phyloP scores from a whole-genome alignment of 208 protist genomes.

The Leishmania amazonensis region DNA sequence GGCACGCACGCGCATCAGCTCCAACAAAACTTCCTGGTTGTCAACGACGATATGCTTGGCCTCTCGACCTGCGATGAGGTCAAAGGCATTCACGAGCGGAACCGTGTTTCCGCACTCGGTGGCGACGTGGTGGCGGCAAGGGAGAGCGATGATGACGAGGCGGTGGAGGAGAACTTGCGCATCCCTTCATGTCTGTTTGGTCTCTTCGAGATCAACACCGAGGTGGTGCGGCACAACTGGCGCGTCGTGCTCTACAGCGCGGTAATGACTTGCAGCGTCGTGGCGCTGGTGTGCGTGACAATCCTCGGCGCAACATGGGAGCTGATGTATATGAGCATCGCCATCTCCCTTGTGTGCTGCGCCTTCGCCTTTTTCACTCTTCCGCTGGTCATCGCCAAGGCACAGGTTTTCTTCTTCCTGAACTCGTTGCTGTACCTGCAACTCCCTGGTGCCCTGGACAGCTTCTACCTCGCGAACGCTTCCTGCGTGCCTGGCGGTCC shows the following conservation, averaged over 20 bases:
- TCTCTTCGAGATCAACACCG: conserved; percentile 33
- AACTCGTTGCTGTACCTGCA: conserved; percentile 52
- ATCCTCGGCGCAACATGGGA: conserved; percentile 36
- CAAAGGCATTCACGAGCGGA: background rate
- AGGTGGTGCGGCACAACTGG: conserved; percentile 35
- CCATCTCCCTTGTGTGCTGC: conserved; percentile 23
- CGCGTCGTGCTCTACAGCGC: conserved; percentile 34
- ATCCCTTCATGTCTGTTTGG: conserved; percentile 28
- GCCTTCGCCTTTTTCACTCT: conserved; percentile 32
- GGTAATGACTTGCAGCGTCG: conserved; percentile 38
- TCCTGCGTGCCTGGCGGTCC: conserved; percentile 55
- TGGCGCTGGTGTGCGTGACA: conserved; percentile 38
- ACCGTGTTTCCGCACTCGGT: background rate
- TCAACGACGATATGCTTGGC: background rate
- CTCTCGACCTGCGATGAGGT: background rate
- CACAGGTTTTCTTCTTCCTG: conserved; percentile 32
- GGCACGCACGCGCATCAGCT: background rate
- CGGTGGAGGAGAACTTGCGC: conserved; percentile 13
- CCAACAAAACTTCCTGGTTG: background rate
- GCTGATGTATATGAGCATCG: conserved; percentile 37
- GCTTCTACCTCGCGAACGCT: conserved; percentile 50
- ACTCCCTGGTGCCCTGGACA: conserved; percentile 56
- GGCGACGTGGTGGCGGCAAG: conserved; percentile 4
- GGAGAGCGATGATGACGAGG: conserved; percentile 7
- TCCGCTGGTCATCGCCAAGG: conserved; percentile 40